These are phyloP conservation scores for Phlyctochytrium bullatum DNA, from an alignment of 192 early-diverging fungal genomes.

Conservation along the genomic window DNA sequence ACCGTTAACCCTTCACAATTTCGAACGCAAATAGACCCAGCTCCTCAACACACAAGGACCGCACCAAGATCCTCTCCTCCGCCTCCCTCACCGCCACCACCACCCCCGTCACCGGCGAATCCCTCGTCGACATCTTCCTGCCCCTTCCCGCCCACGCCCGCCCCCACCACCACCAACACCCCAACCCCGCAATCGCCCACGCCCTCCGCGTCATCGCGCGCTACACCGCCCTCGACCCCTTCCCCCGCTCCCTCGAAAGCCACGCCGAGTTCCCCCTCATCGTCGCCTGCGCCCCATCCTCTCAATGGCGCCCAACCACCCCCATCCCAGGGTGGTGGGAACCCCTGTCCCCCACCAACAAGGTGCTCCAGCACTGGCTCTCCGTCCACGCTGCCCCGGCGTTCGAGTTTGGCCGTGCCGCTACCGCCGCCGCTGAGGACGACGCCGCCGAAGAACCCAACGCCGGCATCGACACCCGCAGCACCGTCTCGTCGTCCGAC, in stretches of 20 bases:
- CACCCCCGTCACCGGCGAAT: neutral
- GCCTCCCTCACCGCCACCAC: neutral
- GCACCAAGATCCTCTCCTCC: neutral
- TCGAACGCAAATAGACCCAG: neutral
- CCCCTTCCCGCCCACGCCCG: neutral
- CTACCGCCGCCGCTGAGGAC: no score
- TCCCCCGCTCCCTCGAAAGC: conserved; percentile 73
- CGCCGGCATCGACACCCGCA: no score
- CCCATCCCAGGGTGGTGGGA: no score
- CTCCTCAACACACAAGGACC: neutral
- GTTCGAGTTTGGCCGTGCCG: no score
- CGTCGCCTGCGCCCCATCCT: neutral
- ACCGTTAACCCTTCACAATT: no score
- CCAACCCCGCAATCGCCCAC: neutral
- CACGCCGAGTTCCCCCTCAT: conserved; percentile 88
- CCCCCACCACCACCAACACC: neutral
- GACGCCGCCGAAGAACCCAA: no score
- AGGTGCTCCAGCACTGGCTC: no score
- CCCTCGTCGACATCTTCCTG: neutral
- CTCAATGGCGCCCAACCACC: neutral
- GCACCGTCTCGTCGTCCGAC: no score
- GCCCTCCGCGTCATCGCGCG: neutral
- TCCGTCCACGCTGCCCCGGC: no score
- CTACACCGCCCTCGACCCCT: neutral
- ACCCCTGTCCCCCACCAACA: no score